Evolutionary conservation across 2,329 filamentous ascomycete species (phyloP).

Genomic region (Podosphaera fusca): DNA sequence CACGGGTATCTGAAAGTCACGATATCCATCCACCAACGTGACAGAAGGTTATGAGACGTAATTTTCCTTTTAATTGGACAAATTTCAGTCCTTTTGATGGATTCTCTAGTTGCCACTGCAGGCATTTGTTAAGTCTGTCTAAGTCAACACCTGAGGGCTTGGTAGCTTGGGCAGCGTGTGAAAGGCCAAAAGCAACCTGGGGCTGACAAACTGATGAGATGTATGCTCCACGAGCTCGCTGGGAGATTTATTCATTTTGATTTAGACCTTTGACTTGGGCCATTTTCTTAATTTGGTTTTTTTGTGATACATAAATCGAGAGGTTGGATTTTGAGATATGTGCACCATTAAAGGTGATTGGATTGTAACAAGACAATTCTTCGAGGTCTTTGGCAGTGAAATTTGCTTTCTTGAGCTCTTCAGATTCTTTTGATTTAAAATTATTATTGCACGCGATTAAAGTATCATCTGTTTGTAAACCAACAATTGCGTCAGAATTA

Average conservation of each 20-base stretch:
- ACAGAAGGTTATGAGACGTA: background rate
- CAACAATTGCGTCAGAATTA: background rate
- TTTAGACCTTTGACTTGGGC: background rate
- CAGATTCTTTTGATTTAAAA: background rate
- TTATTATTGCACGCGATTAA: background rate
- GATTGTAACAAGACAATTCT: no score
- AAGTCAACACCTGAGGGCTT: background rate
- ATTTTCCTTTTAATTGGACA: background rate
- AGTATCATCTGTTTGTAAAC: background rate
- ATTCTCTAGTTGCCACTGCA: conserved; percentile 1
- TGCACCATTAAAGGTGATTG: background rate
- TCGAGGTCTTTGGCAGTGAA: no score
- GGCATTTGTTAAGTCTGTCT: background rate
- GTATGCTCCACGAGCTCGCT: background rate
- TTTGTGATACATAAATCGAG: background rate
- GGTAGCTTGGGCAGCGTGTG: background rate
- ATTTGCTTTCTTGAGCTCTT: background rate
- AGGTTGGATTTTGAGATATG: background rate
- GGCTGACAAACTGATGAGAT: background rate
- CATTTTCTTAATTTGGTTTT: background rate
- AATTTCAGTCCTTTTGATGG: background rate
- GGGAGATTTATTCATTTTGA: background rate
- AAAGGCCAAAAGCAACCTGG: background rate
- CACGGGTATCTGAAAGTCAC: no score
- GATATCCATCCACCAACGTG: background rate